Conservation (phyloP, 139 green algal genomes). For the Micractinium conductrix region DNA sequence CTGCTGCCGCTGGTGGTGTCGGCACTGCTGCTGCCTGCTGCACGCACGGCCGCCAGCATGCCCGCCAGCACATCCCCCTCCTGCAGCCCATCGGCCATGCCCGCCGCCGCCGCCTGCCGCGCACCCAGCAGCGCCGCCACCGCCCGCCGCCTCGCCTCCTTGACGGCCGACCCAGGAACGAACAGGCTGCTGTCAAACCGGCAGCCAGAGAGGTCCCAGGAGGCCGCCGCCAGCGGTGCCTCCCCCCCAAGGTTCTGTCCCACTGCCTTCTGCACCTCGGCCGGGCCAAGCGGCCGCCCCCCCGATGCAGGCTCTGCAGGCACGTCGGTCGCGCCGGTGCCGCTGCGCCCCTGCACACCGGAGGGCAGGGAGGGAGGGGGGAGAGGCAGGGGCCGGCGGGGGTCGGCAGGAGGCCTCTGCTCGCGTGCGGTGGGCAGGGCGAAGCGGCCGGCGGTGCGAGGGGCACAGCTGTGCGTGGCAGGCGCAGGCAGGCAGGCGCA, state of each 20-base stretch:
- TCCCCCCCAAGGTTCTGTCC: conserved; percentile 67
- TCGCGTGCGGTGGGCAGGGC: too few relatives aligned
- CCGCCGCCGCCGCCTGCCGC: neutral
- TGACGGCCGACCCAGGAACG: conserved; percentile 65
- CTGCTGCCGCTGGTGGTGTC: conserved; percentile 19
- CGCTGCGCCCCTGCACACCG: conserved; percentile 36
- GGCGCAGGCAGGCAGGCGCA: neutral
- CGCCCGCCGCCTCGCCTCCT: conserved; percentile 68
- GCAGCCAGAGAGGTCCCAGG: conserved; percentile 53
- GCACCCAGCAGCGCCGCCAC: conserved; percentile 59
- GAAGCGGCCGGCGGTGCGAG: neutral
- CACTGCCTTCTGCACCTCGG: conserved; percentile 59
- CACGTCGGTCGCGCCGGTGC: conserved; percentile 12
- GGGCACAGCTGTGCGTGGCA: neutral
- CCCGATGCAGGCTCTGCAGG: conserved; percentile 39
- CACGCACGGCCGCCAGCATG: conserved; percentile 41
- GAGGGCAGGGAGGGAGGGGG: neutral
- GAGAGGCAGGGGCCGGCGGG: neutral
- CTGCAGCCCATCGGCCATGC: conserved; percentile 36
- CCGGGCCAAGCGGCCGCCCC: conserved; percentile 42
- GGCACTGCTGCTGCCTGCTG: neutral
- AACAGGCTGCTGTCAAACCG: conserved; percentile 66
- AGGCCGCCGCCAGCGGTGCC: conserved; percentile 41
- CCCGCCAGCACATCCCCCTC: conserved; percentile 45
- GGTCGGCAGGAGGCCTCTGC: neutral